Evolutionary conservation across 2,329 filamentous ascomycete genomes (phyloP).

Genomic region (Magnaporthales sp.): DNA sequence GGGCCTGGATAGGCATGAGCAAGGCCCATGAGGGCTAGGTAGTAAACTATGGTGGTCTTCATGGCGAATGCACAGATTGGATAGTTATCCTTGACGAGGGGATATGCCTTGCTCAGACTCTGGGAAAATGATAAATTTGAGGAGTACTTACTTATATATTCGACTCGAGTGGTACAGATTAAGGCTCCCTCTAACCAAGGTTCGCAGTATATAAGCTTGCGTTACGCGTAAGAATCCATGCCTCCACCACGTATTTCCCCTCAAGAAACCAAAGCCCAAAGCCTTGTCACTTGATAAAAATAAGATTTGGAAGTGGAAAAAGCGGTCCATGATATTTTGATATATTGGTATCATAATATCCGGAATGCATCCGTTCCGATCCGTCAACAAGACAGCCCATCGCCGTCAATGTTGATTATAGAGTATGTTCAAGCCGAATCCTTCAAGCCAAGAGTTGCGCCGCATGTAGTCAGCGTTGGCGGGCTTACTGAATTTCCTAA

Average conservation of each 20-base stretch:
- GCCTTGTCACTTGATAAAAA: no score
- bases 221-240: not conserved
- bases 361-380: not conserved
- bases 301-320: not conserved
- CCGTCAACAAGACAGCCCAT: not conserved
- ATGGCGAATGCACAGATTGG: not conserved
- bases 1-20: not conserved
- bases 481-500: not conserved
- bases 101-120: not conserved
- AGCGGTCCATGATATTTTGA: not conserved
- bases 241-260: no score
- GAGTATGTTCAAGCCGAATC: not conserved
- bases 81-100: not conserved
- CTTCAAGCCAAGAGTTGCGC: not conserved
- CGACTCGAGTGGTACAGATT: no score
- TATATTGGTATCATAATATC: not conserved
- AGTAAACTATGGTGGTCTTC: not conserved
- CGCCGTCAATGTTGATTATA: not conserved
- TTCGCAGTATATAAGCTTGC: no score
- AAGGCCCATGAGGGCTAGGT: not conserved
- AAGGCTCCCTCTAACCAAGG: no score
- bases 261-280: no score
- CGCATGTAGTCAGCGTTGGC: not conserved
- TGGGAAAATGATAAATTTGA: not conserved
- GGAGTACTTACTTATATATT: not conserved